These are phyloP conservation scores for Lipomyces yarrowii DNA, from an alignment of 1,139 yeast species.

Conservation along the genomic window DNA sequence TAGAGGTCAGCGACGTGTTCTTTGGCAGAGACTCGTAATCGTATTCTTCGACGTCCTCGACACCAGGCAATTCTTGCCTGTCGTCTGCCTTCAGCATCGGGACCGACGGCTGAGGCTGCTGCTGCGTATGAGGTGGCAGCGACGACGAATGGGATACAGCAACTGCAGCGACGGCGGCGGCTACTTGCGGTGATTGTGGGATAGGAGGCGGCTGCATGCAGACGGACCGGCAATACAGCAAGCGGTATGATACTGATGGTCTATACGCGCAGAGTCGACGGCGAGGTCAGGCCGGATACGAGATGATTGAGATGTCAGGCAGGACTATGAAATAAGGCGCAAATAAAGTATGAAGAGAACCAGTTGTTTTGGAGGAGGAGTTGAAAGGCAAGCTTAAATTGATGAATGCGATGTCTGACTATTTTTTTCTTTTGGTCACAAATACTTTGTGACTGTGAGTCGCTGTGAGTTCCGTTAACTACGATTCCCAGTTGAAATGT, in stretches of 20 bases:
- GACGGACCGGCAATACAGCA: not conserved
- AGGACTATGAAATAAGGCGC: not conserved
- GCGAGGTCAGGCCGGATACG: not conserved
- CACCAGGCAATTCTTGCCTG: not conserved
- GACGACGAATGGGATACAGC: slow-evolving; percentile 12
- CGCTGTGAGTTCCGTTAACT: not conserved
- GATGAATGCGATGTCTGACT: not conserved
- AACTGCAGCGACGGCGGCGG: slow-evolving; percentile 17
- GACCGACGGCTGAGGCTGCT: slow-evolving; percentile 6
- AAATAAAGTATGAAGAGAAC: not conserved
- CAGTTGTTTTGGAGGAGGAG: too few relatives aligned
- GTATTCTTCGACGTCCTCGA: slow-evolving; percentile 22
- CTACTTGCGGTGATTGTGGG: slow-evolving; percentile 14
- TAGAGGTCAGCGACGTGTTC: slow-evolving; percentile 79
- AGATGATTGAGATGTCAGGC: not conserved
- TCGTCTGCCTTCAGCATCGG: slow-evolving; percentile 15
- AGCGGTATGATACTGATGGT: not conserved
- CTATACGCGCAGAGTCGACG: not conserved
- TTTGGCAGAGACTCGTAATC: slow-evolving; percentile 94
- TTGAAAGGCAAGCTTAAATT: not conserved
- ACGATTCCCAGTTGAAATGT: too few relatives aligned
- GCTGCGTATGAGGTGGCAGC: slow-evolving; percentile 4
- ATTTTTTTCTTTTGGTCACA: not conserved
- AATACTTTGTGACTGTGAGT: not conserved
- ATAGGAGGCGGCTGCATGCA: slow-evolving; percentile 14